Evolutionary conservation across 2,329 filamentous ascomycete genomes (phyloP).

Genomic region (Coniochaeta ligniaria): DNA sequence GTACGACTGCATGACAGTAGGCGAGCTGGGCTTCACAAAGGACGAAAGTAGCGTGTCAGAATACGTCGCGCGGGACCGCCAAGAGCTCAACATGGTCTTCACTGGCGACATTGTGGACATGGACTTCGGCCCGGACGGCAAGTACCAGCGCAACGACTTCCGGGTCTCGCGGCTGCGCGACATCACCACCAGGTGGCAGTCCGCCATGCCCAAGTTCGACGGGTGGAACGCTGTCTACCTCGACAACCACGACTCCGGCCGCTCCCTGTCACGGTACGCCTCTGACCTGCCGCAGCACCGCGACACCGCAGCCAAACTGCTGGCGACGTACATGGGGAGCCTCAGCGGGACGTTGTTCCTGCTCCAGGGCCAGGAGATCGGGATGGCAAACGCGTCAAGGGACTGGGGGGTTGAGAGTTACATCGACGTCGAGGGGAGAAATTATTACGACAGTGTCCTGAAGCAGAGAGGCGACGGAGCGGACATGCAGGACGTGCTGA

Average conservation of each 20-base stretch:
- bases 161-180: conserved; percentile 38
- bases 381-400: conserved; percentile 44
- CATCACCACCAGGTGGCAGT: conserved; percentile 39
- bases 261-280: conserved; percentile 45
- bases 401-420: conserved; percentile 41
- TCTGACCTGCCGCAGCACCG: conserved; percentile 34
- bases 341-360: conserved; percentile 47
- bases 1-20: conserved; percentile 58
- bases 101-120: conserved; percentile 51
- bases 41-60: conserved; percentile 46
- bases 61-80: conserved; percentile 49
- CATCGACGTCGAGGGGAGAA: conserved; percentile 39
- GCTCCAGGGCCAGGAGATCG: conserved; percentile 55
- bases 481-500: background rate
- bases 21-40: conserved; percentile 58
- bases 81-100: conserved; percentile 63
- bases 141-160: conserved; percentile 43
- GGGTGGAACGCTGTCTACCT: conserved; percentile 52
- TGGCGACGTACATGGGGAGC: conserved; percentile 37
- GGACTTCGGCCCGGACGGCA: conserved; percentile 42
- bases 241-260: conserved; percentile 56
- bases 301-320: conserved; percentile 39
- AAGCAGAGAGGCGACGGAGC: conserved; percentile 6
- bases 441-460: conserved; percentile 29
- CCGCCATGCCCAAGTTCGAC: conserved; percentile 40